Conservation (phyloP, 1,139 yeast genomes). For the Scheffersomyces insectosa region DNA sequence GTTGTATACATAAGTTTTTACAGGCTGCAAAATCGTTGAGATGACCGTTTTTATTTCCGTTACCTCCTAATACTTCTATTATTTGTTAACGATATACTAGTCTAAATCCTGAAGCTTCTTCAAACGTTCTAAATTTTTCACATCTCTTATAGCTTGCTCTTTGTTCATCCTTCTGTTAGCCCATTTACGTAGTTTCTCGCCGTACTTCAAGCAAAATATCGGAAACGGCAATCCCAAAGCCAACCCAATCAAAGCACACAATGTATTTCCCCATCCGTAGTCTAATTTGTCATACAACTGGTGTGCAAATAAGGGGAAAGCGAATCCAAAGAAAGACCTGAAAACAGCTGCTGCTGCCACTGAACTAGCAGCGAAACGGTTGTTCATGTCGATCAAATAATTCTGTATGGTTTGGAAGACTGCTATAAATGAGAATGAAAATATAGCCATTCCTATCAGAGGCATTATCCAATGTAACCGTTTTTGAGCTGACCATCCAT, state of each 20-base stretch:
- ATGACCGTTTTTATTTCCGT: no score
- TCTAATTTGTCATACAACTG: slow-evolving; percentile 46
- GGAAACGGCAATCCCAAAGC: slow-evolving; percentile 67
- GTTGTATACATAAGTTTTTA: no score
- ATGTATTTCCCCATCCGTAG: slow-evolving; percentile 69
- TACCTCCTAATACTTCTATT: no score
- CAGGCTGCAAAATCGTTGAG: no score
- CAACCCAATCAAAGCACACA: slow-evolving; percentile 57
- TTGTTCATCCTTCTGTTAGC: slow-evolving; percentile 48
- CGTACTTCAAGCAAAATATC: slow-evolving; percentile 54
- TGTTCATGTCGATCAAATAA: slow-evolving; percentile 66
- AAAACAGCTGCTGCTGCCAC: slow-evolving; percentile 65
- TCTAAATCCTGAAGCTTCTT: not conserved
- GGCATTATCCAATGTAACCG: slow-evolving; percentile 59
- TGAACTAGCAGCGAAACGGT: slow-evolving; percentile 59
- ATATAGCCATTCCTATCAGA: slow-evolving; percentile 52
- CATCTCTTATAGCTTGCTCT: slow-evolving; percentile 43
- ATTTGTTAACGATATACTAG: not conserved
- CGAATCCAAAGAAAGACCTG: slow-evolving; percentile 58
- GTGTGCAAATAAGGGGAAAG: slow-evolving; percentile 51
- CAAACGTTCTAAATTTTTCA: slow-evolving; percentile 29
- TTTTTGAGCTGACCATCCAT: slow-evolving; percentile 63
- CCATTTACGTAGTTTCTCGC: slow-evolving; percentile 57
- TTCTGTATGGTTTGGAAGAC: slow-evolving; percentile 62
- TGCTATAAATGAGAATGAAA: slow-evolving; percentile 58